Base-by-base conservation (phyloP, 2,329 filamentous ascomycete species). In the Capronia americana region DNA sequence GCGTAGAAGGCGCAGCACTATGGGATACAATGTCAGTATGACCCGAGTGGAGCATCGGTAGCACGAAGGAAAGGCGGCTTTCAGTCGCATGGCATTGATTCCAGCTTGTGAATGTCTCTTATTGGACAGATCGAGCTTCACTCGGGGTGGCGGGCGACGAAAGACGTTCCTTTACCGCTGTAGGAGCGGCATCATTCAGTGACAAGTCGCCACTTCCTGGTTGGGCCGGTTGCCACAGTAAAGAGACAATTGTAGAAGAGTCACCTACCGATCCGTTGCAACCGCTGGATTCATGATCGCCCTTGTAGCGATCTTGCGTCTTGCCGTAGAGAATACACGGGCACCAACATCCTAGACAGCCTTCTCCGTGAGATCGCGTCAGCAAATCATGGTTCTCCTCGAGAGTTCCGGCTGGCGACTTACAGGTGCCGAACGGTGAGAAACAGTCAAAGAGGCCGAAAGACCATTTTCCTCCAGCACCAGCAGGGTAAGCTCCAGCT, bases 1-100 rank as follows among this genome's bases (percentile, higher is more conserved):
- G 71, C 71, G 58, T 70, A 71, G 73, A 73, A 80, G 30, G 75
- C 73, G 65, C 74, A 75, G 71, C 79, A 80, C 77, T 78, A 17
- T 20, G n/a, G 17, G n/a, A 23, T 28, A 24, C 17, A 23, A n/a
- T n/a, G 59, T 57, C 14, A 55, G 30, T 24, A 8, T 48, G 26
- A n/a, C 12, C 30, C 5, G 20, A 34, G 17, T 38, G 8, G 48
- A 8, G 55, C 28, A 55, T 26, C 24, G n/a, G 38, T 8, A 53
- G 62, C 50, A 50, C 23, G 3, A 12, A 26, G 2, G 17, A n/a
- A 30, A 32, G 24, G 38, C 17, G 38, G 38, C 38, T 10, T n/a
- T 41, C 14, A 17, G 38, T 17, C 12, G 38, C 38, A 41, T 41
- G 17, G 38, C 38, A 41, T 41, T 17, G 38, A 17, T 41, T 41